Percentiles rank a stretch among this genome's conserved stretches.
Conservation (phyloP, 192 early-diverging fungal genomes). For the Dissophora globulifera region DNA sequence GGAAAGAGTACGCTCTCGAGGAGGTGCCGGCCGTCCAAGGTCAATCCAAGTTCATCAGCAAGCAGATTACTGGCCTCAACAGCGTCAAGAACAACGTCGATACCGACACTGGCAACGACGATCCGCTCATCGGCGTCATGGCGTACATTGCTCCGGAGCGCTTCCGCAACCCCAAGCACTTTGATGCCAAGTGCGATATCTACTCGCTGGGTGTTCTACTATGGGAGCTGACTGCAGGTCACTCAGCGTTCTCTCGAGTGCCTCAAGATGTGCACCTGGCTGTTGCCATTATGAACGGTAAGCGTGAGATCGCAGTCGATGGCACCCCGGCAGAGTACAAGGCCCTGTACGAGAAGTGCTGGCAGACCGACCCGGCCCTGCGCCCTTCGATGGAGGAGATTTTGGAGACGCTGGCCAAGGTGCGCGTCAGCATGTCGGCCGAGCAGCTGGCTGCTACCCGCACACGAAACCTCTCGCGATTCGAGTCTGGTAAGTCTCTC, state of each 20-base stretch:
- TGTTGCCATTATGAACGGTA: slow-evolving; percentile 45
- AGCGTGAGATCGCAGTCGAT: slow-evolving; percentile 44
- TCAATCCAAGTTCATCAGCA: slow-evolving; percentile 33
- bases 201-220: slow-evolving; percentile 52
- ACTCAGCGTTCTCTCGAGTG: slow-evolving; percentile 29
- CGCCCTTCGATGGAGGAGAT: slow-evolving; percentile 41
- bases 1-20: slow-evolving; percentile 19
- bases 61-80: slow-evolving; percentile 13
- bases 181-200: slow-evolving; percentile 53
- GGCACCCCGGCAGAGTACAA: slow-evolving; percentile 46
- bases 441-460: slow-evolving; percentile 22
- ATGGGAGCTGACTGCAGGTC: slow-evolving; percentile 52
- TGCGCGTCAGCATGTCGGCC: slow-evolving; percentile 34
- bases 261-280: slow-evolving; percentile 42
- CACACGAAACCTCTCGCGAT: slow-evolving; percentile 11
- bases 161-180: slow-evolving; percentile 41
- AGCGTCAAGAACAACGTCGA: not conserved
- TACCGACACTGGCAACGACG: not conserved
- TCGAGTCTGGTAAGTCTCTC: slow-evolving; percentile 37
- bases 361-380: slow-evolving; percentile 31
- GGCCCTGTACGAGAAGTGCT: slow-evolving; percentile 49
- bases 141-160: slow-evolving; percentile 52
- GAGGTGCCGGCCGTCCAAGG: not conserved
- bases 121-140: slow-evolving; percentile 47
- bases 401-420: slow-evolving; percentile 10